Evolutionary conservation across 805 yeast species (phyloP), one percentile per base, ranked within the genome.

Genomic region (Lipomyces mesembrius): DNA sequence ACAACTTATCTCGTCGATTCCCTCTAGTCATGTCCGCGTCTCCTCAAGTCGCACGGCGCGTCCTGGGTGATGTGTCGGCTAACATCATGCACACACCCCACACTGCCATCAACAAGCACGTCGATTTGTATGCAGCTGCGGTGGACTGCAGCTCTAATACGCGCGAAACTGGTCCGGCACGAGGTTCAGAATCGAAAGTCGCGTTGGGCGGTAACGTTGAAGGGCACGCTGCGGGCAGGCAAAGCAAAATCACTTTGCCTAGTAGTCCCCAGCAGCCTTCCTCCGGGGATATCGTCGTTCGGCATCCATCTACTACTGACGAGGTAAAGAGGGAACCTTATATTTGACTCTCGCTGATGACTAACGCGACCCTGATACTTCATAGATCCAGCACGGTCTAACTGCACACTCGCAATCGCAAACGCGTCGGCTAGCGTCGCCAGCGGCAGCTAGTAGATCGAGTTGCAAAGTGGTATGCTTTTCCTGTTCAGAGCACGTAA

Each of bases 61-160:
- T 63, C 25, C 57, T 65, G 52, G 64, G 62, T 8, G 68, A 65
- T 27, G 55, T 65, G 35, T 65, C 68, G 17, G 51, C 65, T 2
- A 65, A 65, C 56, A 61, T 65, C 39, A 20, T 58, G 32, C 55
- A 52, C n/a, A n/a, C 34, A 4, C 34, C 55, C 34, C 29, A 52
- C 34, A 25, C 34, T 17, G 34, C 55, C 17, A 7, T 22, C 55
- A 52, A 14, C 14, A 52, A 52, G 55, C 17, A 12, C 7, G n/a
- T 29, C 55, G 55, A 52, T 29, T 20, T 43, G 3, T 6, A 17
- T 43, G 11, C 20, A 17, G 11, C 49, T 43, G 20, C 49, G 6
- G 25, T n/a, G 22, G 49, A n/a, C 22, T 17, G 49, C 49, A n/a
- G 49, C 8, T n/a, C 49, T 43, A 43, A 4, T 8, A 25, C 20